Evolutionary conservation across 2,329 filamentous ascomycete genomes (phyloP).

Genomic region (Penicillium sp.): DNA sequence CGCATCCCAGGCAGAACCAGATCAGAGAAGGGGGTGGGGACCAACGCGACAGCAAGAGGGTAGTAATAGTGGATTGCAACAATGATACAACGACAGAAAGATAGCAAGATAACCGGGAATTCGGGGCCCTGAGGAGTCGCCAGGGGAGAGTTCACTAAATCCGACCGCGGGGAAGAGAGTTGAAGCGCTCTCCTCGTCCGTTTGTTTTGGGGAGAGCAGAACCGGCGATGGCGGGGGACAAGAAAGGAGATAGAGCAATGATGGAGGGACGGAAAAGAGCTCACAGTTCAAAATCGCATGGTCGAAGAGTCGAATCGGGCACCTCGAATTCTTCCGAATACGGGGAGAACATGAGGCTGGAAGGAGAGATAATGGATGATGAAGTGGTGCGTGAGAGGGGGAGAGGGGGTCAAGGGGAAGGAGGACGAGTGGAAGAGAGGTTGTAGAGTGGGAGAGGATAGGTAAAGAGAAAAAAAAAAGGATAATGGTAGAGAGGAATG

Average conservation of each 20-base stretch:
- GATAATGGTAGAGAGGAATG: constrained; percentile 8
- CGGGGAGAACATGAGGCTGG: constrained; percentile 35
- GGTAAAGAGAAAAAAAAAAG: constrained; percentile 13
- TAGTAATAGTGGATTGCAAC: constrained; percentile 2
- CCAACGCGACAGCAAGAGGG: constrained; percentile 11
- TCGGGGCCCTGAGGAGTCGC: neutral
- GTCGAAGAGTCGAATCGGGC: constrained; percentile 33
- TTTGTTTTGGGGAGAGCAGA: constrained; percentile 1
- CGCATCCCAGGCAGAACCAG: constrained; percentile 41
- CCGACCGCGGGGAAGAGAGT: neutral
- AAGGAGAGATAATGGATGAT: constrained; percentile 6
- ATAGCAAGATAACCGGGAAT: neutral
- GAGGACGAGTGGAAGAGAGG: constrained; percentile 11
- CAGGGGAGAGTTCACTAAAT: constrained; percentile 8
- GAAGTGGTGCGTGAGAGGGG: neutral
- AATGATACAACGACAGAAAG: neutral
- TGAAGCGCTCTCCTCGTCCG: neutral
- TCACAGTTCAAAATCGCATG: constrained; percentile 36
- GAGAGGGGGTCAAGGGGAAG: constrained; percentile 9
- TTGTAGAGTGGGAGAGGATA: neutral
- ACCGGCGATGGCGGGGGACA: constrained; percentile 9
- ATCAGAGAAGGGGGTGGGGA: constrained; percentile 26
- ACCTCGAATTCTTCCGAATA: constrained; percentile 36
- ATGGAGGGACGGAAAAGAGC: constrained; percentile 17
- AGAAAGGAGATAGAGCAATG: constrained; percentile 10